Percentiles rank a stretch among this genome's conserved stretches.
These are phyloP conservation scores for Solanum infundibuliforme DNA, from an alignment of 257 asterid species.

Conservation along the genomic window DNA sequence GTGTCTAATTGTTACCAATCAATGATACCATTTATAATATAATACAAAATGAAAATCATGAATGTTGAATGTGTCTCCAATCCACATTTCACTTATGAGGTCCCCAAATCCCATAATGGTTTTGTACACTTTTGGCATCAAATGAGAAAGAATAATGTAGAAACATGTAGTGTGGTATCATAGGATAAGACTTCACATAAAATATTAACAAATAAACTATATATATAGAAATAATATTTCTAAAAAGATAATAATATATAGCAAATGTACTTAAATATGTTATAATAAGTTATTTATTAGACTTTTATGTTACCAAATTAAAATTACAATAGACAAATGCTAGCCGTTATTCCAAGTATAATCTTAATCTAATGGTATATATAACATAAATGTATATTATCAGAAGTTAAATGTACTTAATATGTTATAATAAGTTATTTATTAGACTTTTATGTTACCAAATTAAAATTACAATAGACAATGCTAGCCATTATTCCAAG, in stretches of 20 bases:
- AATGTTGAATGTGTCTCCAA: neutral
- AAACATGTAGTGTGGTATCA: neutral
- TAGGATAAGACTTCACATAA: conserved; percentile 5
- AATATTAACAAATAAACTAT: neutral
- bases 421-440: neutral
- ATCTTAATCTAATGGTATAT: fast-evolving
- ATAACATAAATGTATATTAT: too few relatives aligned
- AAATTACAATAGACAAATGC: neutral
- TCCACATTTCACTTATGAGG: neutral
- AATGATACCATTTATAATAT: neutral
- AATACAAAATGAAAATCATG: neutral
- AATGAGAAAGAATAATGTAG: conserved; percentile 9
- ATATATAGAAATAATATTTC: neutral
- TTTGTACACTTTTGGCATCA: neutral
- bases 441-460: neutral
- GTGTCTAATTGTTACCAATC: neutral
- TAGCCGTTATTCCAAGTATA: neutral
- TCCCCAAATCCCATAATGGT: neutral
- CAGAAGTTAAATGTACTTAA: neutral
- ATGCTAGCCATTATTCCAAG: neutral
- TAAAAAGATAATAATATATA: neutral
- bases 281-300: neutral
- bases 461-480: neutral
- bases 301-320: neutral
- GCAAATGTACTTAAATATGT: neutral